phyloP scores from a whole-genome alignment of 441 rosid species.

The Adansonia madagascariensis region DNA sequence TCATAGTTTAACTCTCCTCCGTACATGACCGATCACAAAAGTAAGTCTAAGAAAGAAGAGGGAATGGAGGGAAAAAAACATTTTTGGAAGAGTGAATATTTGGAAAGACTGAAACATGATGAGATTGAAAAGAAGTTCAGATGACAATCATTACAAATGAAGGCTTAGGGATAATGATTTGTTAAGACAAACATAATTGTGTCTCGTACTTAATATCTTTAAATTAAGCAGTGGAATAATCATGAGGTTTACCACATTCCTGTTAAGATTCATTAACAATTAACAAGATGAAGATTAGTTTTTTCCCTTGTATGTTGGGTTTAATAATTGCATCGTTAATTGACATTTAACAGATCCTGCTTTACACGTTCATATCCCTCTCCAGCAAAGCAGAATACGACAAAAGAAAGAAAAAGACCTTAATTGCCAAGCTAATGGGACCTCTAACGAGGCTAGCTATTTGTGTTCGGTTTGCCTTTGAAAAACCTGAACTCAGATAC shows the following conservation, averaged over 20 bases:
- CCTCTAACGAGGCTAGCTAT: not conserved
- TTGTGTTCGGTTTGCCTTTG: not conserved
- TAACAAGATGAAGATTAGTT: not conserved
- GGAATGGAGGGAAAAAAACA: not conserved
- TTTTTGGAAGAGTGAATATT: not conserved
- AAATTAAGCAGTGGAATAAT: constrained; percentile 36
- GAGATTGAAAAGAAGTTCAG: constrained; percentile 18
- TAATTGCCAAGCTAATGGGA: not conserved
- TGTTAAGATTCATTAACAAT: not conserved
- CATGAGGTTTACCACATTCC: constrained; percentile 30
- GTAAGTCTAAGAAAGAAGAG: not conserved
- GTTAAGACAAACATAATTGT: constrained; percentile 49
- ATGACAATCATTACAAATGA: constrained; percentile 35
- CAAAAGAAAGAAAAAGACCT: not conserved
- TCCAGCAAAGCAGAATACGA: not conserved
- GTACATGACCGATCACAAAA: constrained; percentile 13
- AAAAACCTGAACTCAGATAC: not conserved
- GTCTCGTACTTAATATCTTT: constrained; percentile 50
- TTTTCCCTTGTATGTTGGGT: not conserved
- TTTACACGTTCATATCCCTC: not conserved
- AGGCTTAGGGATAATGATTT: constrained; percentile 39
- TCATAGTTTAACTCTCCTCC: constrained; percentile 12
- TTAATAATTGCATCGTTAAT: not conserved
- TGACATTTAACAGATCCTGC: not conserved
- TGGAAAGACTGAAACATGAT: constrained; percentile 27